Conservation (phyloP, 1,139 yeast species). For the Geotrichum candidum region DNA sequence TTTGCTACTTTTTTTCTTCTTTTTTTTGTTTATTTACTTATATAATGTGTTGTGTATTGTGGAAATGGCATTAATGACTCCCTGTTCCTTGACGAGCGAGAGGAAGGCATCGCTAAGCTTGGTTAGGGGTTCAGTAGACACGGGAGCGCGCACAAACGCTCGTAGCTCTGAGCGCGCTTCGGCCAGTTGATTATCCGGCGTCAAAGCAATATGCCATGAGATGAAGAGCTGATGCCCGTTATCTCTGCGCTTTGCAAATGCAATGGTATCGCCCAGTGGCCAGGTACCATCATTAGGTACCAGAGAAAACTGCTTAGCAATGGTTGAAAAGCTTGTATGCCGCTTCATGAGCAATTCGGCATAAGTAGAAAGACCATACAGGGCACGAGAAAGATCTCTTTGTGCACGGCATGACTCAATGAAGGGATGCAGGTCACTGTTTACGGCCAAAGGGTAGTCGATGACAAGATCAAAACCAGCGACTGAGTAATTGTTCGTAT, state of each 20-base stretch:
- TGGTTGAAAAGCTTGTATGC: conserved; percentile 19
- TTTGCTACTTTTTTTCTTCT: not conserved
- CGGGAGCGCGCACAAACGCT: conserved; percentile 8
- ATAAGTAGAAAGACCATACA: conserved; percentile 26
- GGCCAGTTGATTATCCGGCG: conserved; percentile 3
- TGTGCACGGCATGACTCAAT: conserved; percentile 15
- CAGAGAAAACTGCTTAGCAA: conserved; percentile 14
- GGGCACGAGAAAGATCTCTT: conserved; percentile 20
- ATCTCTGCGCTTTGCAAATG: conserved; percentile 12
- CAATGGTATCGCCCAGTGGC: conserved; percentile 20
- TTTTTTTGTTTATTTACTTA: conserved; percentile 1
- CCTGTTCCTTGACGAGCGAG: conserved; percentile 18
- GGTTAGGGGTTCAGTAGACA: conserved; percentile 7
- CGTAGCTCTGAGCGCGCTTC: conserved; percentile 11
- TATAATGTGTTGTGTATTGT: conserved; percentile 19
- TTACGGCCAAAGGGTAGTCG: conserved; percentile 21
- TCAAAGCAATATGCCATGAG: conserved; percentile 18
- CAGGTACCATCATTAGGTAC: conserved; percentile 19
- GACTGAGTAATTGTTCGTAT: conserved; percentile 15
- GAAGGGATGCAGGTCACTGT: conserved; percentile 21
- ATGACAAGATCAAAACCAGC: conserved; percentile 18
- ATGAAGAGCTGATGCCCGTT: conserved; percentile 15
- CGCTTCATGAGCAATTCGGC: conserved; percentile 22
- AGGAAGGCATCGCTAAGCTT: conserved; percentile 17
- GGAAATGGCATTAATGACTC: conserved; percentile 21